A percentile compares a stretch with the other conserved stretches of the same genome.
Evolutionary conservation across 2,329 filamentous ascomycete genomes (phyloP).

Genomic region (Diaporthe citrichinensis): DNA sequence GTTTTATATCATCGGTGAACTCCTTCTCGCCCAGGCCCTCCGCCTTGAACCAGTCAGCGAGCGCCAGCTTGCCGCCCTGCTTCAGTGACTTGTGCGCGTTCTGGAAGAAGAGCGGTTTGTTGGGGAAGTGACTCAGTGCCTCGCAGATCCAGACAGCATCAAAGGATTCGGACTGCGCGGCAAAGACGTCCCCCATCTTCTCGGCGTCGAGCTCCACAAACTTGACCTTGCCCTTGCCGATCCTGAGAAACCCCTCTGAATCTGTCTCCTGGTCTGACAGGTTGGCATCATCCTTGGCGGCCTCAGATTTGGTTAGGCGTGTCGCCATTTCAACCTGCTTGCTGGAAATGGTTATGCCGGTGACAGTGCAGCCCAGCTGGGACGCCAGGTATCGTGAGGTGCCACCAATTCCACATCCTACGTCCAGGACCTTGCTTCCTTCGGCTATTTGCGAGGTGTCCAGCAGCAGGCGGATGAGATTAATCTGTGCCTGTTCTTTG

Average conservation of each 20-base stretch:
- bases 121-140: conserved; percentile 71
- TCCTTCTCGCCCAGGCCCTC: conserved; percentile 59
- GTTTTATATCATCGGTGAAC: conserved; percentile 67
- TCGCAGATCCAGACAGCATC: conserved; percentile 75
- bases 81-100: conserved; percentile 65
- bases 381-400: conserved; percentile 70
- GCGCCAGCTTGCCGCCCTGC: conserved; percentile 64
- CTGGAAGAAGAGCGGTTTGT: conserved; percentile 71
- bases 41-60: conserved; percentile 75
- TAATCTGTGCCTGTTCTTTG: conserved; percentile 71
- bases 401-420: conserved; percentile 73
- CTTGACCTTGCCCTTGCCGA: conserved; percentile 62
- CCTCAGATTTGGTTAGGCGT: conserved; percentile 59
- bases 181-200: conserved; percentile 69
- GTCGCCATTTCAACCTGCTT: conserved; percentile 72
- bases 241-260: conserved; percentile 52
- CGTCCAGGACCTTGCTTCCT: conserved; percentile 65
- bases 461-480: conserved; percentile 69
- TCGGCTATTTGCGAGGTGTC: conserved; percentile 58
- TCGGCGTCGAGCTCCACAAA: conserved; percentile 74
- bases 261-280: conserved; percentile 43
- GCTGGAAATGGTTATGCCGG: conserved; percentile 72
- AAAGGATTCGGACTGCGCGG: conserved; percentile 56
- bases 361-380: conserved; percentile 65
- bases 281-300: conserved; percentile 43